Base-by-base conservation (phyloP, 371 early-diverging fungal genomes). In the Chytridium lagenaria region DNA sequence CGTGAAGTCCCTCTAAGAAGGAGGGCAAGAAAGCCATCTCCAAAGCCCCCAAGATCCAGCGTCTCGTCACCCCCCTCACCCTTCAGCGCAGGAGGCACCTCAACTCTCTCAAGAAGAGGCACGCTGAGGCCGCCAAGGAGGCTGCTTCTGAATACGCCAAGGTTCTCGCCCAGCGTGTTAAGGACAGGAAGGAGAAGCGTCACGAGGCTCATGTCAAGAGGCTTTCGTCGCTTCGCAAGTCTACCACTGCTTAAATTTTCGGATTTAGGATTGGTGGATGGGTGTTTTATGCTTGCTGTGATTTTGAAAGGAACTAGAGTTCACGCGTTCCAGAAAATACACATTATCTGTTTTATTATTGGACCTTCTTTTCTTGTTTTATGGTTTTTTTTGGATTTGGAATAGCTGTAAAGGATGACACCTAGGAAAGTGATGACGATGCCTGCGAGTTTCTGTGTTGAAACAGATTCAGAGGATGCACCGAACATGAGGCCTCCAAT, bases 41-140 rank as follows among this genome's bases (percentile, higher is more conserved):
- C 88, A 98, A 98, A 92, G 97, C 92, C 26, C 92, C 92, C 80
- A 91, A 88, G 94, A 96, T 98, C 92, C 98, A 98, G 88, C 95
- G 98, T 81, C 91, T 98, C 77, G 95, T 97, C 74, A 97, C 97
- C 75, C 97, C 97, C 79, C 85, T 91, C 78, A 93, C 92, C 72
- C 91, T 96, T 73, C 97, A 96, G 89, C 94, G 95, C 88, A 95
- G 94, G 91, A 90, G 96, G 75, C 91, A 89, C 85, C 87, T 85
- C 74, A 81, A 86, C 76, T 92, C 95, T 78, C 86, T 92, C 84
- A 97, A 96, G 95, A 87, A 86, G 78, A 87, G 88, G 82, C 88
- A 89, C 78, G 83, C 88, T 68, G 90, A 90, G 82, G 88, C 89
- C 81, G 90, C 93, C 82, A 89, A 87, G 84, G 94, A 92, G 81